Conservation (phyloP, 352 stramenopile genomes). For the Pythium brassicae region DNA sequence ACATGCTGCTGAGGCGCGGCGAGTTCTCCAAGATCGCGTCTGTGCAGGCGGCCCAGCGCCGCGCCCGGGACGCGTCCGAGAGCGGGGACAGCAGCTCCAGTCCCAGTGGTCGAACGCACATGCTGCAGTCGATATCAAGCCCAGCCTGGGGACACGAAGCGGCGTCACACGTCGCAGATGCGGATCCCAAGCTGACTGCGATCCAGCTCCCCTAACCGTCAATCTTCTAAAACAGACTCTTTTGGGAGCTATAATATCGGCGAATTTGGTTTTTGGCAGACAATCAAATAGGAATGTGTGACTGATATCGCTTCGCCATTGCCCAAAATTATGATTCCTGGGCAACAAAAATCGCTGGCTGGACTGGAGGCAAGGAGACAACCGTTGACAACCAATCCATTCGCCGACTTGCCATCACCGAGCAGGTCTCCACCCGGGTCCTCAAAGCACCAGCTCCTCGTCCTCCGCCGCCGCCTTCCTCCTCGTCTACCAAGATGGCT, state of each 20-base stretch:
- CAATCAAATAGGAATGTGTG: not conserved
- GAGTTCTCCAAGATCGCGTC: slow-evolving; percentile 14
- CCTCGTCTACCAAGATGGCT: slow-evolving; percentile 1
- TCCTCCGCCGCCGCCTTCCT: not conserved
- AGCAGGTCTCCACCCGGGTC: not conserved
- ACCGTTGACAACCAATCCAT: slow-evolving; percentile 5
- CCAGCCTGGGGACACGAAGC: not conserved
- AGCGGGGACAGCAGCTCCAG: not conserved
- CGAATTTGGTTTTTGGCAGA: not conserved
- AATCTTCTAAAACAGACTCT: not conserved
- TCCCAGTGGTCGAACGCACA: not conserved
- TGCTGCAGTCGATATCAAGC: not conserved
- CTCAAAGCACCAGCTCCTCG: not conserved
- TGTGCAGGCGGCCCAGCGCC: not conserved
- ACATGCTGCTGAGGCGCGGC: slow-evolving; percentile 16
- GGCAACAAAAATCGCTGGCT: slow-evolving; percentile 11
- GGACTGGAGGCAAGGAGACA: not conserved
- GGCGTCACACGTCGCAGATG: slow-evolving; percentile 7
- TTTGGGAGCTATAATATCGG: not conserved
- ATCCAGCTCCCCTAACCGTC: not conserved
- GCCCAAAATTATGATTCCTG: not conserved
- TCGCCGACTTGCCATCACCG: not conserved
- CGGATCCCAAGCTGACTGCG: not conserved
- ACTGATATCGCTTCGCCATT: not conserved
- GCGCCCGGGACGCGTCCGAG: too few relatives aligned